A percentile compares a stretch with the other conserved stretches of the same genome.
Evolutionary conservation across 345 rosid genomes (phyloP).

Genomic region (Eucalyptus regnans): DNA sequence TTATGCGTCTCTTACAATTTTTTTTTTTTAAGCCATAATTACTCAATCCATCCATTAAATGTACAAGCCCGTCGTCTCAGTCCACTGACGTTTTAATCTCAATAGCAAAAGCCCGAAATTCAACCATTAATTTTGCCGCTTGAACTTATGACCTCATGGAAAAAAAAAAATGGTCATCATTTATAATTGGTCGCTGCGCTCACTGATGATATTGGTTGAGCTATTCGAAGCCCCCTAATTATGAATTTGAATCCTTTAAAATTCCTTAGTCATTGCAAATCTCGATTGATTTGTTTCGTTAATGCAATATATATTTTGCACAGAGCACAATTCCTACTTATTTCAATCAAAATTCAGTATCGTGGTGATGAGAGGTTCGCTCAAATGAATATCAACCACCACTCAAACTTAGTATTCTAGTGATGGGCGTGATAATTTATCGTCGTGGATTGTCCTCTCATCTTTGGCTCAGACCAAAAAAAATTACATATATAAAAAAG

Average conservation of each 20-base stretch:
- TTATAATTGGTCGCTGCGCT: fast-evolving
- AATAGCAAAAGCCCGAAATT: background rate
- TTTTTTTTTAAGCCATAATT: background rate
- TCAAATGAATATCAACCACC: background rate
- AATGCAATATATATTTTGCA: background rate
- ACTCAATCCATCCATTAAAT: background rate
- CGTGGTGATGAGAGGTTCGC: background rate
- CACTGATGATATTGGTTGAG: background rate
- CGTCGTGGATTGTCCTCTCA: background rate
- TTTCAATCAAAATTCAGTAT: background rate
- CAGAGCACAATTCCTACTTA: fast-evolving
- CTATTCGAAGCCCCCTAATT: background rate
- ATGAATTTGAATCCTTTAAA: background rate
- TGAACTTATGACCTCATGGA: background rate
- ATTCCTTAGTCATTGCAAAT: background rate
- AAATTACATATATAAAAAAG: background rate
- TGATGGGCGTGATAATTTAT: background rate
- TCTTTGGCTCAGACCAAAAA: background rate
- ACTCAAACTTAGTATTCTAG: background rate
- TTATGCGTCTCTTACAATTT: background rate
- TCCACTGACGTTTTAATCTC: background rate
- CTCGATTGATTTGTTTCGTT: background rate
- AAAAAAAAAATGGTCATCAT: background rate
- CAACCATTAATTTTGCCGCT: too few species aligned
- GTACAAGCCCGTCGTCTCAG: background rate